Evolutionary conservation across 2,329 filamentous ascomycete genomes (phyloP).

Genomic region (Alternaria sp.): DNA sequence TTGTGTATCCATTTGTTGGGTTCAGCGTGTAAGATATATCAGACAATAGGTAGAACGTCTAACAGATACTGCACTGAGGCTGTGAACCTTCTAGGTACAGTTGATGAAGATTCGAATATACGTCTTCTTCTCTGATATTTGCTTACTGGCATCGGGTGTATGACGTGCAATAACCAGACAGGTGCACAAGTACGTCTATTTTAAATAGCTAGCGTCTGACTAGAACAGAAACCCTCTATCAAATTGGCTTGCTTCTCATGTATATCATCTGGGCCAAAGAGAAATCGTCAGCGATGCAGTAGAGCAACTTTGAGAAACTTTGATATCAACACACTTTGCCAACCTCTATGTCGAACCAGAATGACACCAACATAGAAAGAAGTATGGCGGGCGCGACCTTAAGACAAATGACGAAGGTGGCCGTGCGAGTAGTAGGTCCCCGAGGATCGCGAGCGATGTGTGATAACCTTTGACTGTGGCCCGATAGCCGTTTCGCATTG

Average conservation of each 20-base stretch:
- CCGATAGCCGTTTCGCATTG: constrained; percentile 1
- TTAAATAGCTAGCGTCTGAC: not conserved
- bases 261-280: not conserved
- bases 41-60: not conserved
- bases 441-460: not conserved
- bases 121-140: not conserved
- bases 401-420: not conserved
- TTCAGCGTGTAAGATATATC: not conserved
- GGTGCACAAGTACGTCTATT: not conserved
- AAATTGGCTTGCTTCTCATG: not conserved
- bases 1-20: constrained; percentile 33
- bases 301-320: not conserved
- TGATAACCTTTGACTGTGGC: constrained; percentile 1
- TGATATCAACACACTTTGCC: not conserved
- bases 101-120: not conserved
- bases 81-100: not conserved
- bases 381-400: not conserved
- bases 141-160: not conserved
- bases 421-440: not conserved
- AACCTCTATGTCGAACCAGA: not conserved
- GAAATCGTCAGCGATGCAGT: not conserved
- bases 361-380: not conserved
- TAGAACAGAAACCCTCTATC: not conserved
- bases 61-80: not conserved
- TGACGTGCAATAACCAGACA: not conserved